Percentiles rank a stretch among this genome's conserved stretches.
phyloP scores from a whole-genome alignment of 208 protist genomes.

The Leishmania braziliensis region DNA sequence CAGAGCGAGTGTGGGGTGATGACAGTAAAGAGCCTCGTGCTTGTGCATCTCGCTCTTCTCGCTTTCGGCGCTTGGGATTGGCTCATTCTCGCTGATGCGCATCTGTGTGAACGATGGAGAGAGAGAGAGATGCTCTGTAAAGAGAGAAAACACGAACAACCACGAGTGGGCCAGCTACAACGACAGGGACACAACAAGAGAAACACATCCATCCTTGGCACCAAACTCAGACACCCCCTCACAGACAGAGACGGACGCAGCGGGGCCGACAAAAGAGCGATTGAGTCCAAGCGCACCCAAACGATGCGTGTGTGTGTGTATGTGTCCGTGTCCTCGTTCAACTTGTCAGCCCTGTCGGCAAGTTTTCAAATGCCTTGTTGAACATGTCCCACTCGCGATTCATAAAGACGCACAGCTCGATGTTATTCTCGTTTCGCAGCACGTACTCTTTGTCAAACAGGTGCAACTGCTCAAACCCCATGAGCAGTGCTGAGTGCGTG shows the following conservation, averaged over 20 bases:
- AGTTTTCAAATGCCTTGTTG: slow-evolving; percentile 70
- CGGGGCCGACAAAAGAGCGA: not conserved
- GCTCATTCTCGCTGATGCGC: not conserved
- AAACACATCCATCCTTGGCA: not conserved
- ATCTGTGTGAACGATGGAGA: not conserved
- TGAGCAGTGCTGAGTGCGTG: slow-evolving; percentile 67
- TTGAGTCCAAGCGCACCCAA: not conserved
- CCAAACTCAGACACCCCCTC: not conserved
- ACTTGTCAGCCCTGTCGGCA: slow-evolving; percentile 13
- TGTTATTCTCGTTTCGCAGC: slow-evolving; percentile 60
- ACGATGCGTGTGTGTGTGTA: not conserved
- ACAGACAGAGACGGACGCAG: not conserved
- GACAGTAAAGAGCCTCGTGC: not conserved
- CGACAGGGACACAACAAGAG: not conserved
- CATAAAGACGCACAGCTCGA: slow-evolving; percentile 90
- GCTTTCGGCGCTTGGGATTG: not conserved
- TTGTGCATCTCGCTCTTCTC: not conserved
- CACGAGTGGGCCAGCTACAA: not conserved
- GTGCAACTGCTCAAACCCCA: slow-evolving; percentile 86
- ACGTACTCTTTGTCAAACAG: slow-evolving; percentile 81
- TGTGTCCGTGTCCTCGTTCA: not conserved
- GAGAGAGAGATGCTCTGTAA: not conserved
- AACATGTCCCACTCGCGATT: slow-evolving; percentile 89
- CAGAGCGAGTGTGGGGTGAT: not conserved
- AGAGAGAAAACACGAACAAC: not conserved